Evolutionary conservation across 352 stramenopile genomes (phyloP).

Genomic region (Peronospora farinosa): DNA sequence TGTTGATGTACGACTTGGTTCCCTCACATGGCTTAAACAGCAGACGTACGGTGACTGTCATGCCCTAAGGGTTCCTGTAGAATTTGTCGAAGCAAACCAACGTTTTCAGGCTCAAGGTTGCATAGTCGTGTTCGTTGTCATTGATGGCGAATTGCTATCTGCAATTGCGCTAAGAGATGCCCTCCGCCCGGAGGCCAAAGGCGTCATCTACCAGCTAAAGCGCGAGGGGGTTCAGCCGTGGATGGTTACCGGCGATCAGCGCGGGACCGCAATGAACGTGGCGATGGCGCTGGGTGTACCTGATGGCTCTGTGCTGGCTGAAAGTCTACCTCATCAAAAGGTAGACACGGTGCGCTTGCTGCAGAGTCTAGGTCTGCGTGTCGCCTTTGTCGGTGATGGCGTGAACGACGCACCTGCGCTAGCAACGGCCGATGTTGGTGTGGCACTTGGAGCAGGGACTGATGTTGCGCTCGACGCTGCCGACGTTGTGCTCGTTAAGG

Average conservation of each 20-base stretch:
- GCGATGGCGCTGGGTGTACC: slow-evolving; percentile 45
- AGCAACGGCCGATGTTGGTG: slow-evolving; percentile 59
- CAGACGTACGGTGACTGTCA: slow-evolving; percentile 25
- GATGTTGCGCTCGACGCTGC: slow-evolving; percentile 67
- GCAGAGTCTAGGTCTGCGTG: slow-evolving; percentile 59
- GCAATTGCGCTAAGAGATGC: slow-evolving; percentile 52
- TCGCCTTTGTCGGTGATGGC: slow-evolving; percentile 71
- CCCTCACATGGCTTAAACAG: slow-evolving; percentile 62
- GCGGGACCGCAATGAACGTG: slow-evolving; percentile 47
- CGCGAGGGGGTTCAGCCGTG: slow-evolving; percentile 54
- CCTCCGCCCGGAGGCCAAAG: slow-evolving; percentile 41
- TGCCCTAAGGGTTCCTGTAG: slow-evolving; percentile 31
- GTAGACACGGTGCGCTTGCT: slow-evolving; percentile 67
- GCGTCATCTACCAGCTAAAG: slow-evolving; percentile 50
- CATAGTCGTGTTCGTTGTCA: slow-evolving; percentile 46
- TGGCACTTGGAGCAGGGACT: slow-evolving; percentile 58
- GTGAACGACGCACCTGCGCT: slow-evolving; percentile 68
- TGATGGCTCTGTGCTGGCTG: slow-evolving; percentile 48
- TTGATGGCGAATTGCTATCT: slow-evolving; percentile 47
- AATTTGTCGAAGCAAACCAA: slow-evolving; percentile 41
- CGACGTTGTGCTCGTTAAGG: slow-evolving; percentile 70
- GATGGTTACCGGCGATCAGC: slow-evolving; percentile 76
- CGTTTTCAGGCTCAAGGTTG: slow-evolving; percentile 44
- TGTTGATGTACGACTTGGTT: slow-evolving; percentile 41
- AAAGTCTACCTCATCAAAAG: slow-evolving; percentile 71